Percentiles rank a stretch among this genome's conserved stretches.
These are phyloP conservation scores for Lactarius akahatsu DNA, from an alignment of 768 basidiomycete genomes.

Conservation along the genomic window DNA sequence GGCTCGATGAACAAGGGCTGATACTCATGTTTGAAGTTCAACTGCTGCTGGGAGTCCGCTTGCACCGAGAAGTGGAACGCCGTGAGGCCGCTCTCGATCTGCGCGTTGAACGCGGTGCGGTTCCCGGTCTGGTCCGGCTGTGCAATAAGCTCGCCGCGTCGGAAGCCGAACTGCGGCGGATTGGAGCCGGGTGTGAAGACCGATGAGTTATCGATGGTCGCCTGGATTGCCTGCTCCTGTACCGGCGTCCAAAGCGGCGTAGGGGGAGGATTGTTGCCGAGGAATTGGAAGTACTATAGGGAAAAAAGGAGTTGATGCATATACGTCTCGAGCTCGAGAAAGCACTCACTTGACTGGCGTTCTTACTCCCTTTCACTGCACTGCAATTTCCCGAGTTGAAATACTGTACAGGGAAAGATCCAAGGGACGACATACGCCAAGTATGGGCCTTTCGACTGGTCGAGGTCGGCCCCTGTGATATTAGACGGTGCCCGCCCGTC, in stretches of 20 bases:
- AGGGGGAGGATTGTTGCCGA: conserved; percentile 40
- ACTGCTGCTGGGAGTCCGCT: conserved; percentile 40
- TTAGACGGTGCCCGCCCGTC: conserved; percentile 52
- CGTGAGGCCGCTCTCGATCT: conserved; percentile 45
- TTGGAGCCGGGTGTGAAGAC: conserved; percentile 53
- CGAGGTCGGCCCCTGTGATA: conserved; percentile 44
- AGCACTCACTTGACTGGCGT: conserved; percentile 49
- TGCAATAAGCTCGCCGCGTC: conserved; percentile 61
- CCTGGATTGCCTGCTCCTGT: conserved; percentile 50
- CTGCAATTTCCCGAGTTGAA: conserved; percentile 34
- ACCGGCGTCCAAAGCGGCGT: conserved; percentile 51
- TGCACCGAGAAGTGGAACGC: conserved; percentile 54
- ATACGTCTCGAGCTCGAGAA: conserved; percentile 3
- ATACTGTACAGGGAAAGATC: not conserved
- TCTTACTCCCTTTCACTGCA: conserved; percentile 53
- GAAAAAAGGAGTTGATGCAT: not conserved
- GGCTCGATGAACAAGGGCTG: conserved; percentile 65
- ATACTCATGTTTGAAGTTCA: conserved; percentile 60
- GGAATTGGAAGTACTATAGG: conserved; percentile 45
- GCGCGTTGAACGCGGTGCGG: conserved; percentile 36
- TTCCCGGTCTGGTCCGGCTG: conserved; percentile 40
- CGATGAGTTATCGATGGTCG: conserved; percentile 57
- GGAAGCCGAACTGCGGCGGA: conserved; percentile 53
- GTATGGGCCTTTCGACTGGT: conserved; percentile 51
- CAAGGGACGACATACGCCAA: conserved; percentile 45